phyloP scores from a whole-genome alignment of 176 grass and related monocot genomes.

The Eleusine coracana region DNA sequence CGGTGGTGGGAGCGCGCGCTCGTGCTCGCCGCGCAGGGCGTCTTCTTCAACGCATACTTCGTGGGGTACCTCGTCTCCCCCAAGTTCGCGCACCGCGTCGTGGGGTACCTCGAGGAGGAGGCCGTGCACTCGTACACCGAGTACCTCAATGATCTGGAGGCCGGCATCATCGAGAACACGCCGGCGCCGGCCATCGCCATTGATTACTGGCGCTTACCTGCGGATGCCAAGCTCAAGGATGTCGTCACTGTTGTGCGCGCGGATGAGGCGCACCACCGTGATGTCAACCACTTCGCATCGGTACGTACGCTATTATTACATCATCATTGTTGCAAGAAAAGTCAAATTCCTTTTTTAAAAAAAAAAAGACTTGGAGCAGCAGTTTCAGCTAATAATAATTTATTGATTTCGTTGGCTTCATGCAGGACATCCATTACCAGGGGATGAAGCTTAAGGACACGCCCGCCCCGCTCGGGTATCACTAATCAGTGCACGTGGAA shows the following conservation, averaged over 20 bases:
- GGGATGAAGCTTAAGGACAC: conserved; percentile 78
- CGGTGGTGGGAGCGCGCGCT: conserved; percentile 88
- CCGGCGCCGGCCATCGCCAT: conserved; percentile 92
- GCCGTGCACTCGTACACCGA: conserved; percentile 91
- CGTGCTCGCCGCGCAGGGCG: conserved; percentile 79
- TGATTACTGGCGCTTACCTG: conserved; percentile 92
- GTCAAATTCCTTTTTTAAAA: too few species aligned
- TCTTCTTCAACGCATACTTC: conserved; percentile 97
- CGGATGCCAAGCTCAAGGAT: conserved; percentile 87
- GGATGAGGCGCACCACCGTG: conserved; percentile 95
- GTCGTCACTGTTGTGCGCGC: conserved; percentile 88
- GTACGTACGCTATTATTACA: conserved; percentile 13
- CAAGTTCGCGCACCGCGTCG: conserved; percentile 94
- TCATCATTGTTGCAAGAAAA: neutral
- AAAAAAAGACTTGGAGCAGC: neutral
- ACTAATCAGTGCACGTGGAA: conserved; percentile 43
- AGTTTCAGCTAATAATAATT: neutral
- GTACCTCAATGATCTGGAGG: conserved; percentile 83
- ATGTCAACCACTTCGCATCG: conserved; percentile 93
- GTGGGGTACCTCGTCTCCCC: conserved; percentile 80
- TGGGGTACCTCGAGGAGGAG: conserved; percentile 96
- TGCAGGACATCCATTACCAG: conserved; percentile 86
- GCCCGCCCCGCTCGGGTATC: conserved; percentile 75
- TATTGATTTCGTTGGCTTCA: neutral
- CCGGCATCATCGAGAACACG: conserved; percentile 64